Evolutionary conservation across 2,329 filamentous ascomycete genomes (phyloP).

Genomic region (Penicillium expansum): DNA sequence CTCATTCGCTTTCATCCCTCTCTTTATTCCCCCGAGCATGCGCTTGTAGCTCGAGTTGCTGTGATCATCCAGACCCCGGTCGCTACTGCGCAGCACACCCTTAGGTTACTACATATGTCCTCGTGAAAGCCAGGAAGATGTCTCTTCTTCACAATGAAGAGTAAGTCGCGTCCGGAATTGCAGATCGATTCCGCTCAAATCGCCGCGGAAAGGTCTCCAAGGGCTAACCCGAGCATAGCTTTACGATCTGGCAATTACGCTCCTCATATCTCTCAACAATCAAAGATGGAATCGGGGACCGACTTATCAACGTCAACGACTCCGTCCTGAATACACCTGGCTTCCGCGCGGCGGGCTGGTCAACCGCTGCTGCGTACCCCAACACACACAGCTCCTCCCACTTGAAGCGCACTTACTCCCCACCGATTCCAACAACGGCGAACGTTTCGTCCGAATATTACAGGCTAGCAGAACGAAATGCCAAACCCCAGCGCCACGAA

Average conservation of each 20-base stretch:
- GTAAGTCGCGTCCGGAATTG: slow-evolving; percentile 33
- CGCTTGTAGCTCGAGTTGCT: background rate
- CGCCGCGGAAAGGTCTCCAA: background rate
- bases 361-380: slow-evolving; percentile 38
- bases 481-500: slow-evolving; percentile 29
- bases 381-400: slow-evolving; percentile 47
- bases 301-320: slow-evolving; percentile 63
- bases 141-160: slow-evolving; percentile 53
- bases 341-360: slow-evolving; percentile 64
- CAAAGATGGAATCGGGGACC: slow-evolving; percentile 65
- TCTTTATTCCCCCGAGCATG: slow-evolving; percentile 19
- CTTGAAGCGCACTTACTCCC: slow-evolving; percentile 63
- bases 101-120: background rate
- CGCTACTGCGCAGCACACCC: background rate
- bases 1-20: slow-evolving; percentile 12
- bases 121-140: slow-evolving; percentile 32
- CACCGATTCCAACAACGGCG: slow-evolving; percentile 59
- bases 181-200: background rate
- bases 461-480: slow-evolving; percentile 44
- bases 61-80: slow-evolving; percentile 4
- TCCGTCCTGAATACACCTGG: slow-evolving; percentile 62
- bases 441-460: slow-evolving; percentile 63
- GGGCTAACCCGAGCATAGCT: slow-evolving; percentile 43
- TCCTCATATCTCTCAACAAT: slow-evolving; percentile 63
- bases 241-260: slow-evolving; percentile 64